Conservation (phyloP, 176 grass and related monocot genomes). For the Cymbopogon citratus region DNA sequence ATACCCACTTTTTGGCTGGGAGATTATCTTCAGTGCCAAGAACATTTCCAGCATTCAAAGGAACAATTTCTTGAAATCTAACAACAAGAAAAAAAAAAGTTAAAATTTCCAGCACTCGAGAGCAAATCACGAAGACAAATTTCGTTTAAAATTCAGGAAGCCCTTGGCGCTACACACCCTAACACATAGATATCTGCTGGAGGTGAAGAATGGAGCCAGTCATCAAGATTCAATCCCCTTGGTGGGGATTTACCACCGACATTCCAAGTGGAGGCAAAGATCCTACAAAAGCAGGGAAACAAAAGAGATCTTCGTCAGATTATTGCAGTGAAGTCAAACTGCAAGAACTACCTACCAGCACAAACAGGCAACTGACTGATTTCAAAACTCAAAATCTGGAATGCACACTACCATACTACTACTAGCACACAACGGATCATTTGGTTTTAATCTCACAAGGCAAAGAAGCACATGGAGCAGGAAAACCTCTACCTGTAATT, state of each 20-base stretch:
- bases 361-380: not conserved
- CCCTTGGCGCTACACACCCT: conserved; percentile 38
- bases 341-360: not conserved
- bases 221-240: conserved; percentile 77
- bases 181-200: conserved; percentile 95
- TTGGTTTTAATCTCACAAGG: not conserved
- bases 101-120: not conserved
- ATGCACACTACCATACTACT: not conserved
- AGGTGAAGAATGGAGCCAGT: conserved; percentile 90
- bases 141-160: not conserved
- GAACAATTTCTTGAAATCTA: conserved; percentile 98
- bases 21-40: conserved; percentile 85
- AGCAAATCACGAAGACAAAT: not conserved
- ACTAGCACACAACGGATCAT: not conserved
- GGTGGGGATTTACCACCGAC: conserved; percentile 89
- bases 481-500: conserved; percentile 52
- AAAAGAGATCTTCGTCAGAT: not conserved
- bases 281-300: conserved; percentile 31
- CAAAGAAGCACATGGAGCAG: not conserved
- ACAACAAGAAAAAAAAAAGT: not conserved
- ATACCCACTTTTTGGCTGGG: conserved; percentile 86
- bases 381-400: not conserved
- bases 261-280: conserved; percentile 96
- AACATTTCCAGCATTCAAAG: conserved; percentile 97
- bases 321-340: not conserved